Conservation (phyloP, 257 asterid species). For the Echites panduratus region DNA sequence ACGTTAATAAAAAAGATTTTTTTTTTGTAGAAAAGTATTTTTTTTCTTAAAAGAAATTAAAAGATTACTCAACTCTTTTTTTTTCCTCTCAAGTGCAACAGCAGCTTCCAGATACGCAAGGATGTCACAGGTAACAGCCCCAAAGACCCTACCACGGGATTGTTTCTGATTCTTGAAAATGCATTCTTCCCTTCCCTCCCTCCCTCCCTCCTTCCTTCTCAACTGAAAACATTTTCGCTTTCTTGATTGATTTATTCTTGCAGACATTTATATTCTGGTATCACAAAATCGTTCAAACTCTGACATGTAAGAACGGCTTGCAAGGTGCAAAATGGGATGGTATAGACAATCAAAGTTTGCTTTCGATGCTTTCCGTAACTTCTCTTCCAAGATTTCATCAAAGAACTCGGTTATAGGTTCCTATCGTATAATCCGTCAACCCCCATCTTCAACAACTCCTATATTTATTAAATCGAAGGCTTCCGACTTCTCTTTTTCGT, state of each 20-base stretch:
- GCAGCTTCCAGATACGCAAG: slow-evolving; percentile 11
- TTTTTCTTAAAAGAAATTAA: too few species aligned
- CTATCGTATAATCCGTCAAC: not conserved
- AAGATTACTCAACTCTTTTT: too few species aligned
- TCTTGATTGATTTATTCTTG: slow-evolving; percentile 9
- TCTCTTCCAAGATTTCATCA: slow-evolving; percentile 29
- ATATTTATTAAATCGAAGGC: not conserved
- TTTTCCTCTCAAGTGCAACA: too few species aligned
- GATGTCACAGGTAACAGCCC: too few species aligned
- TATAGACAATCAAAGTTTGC: slow-evolving; percentile 42
- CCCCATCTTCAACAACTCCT: not conserved
- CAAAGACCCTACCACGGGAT: too few species aligned
- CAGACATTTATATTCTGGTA: not conserved
- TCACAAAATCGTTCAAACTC: not conserved
- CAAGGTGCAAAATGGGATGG: slow-evolving; percentile 53
- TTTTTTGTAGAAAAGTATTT: too few species aligned
- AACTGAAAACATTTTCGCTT: not conserved
- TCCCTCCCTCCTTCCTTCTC: not conserved
- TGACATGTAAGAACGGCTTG: not conserved
- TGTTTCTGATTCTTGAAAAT: not conserved
- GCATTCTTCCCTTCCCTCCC: not conserved
- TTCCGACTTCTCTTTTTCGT: slow-evolving; percentile 24
- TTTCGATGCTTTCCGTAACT: slow-evolving; percentile 31
- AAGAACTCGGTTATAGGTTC: slow-evolving; percentile 24
- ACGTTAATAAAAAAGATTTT: too few species aligned